These are phyloP conservation scores for Hypomyces rosellus DNA, from an alignment of 2,329 filamentous ascomycete genomes.

Conservation along the genomic window DNA sequence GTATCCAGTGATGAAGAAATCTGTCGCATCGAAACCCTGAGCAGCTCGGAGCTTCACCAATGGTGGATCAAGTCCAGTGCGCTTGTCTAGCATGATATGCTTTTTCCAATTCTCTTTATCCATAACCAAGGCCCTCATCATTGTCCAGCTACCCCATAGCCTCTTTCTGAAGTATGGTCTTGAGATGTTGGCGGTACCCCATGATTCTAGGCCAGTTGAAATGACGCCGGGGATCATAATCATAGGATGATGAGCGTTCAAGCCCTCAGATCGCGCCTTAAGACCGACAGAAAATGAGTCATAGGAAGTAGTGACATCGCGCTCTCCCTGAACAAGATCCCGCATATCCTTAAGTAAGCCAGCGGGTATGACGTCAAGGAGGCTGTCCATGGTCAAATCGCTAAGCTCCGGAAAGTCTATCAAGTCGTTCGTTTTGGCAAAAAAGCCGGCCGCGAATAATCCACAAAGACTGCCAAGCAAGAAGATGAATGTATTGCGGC, in stretches of 20 bases:
- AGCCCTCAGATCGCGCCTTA: constrained; percentile 73
- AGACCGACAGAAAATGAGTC: constrained; percentile 90
- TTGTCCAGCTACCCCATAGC: constrained; percentile 96
- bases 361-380: constrained; percentile 83
- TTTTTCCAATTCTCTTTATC: constrained; percentile 94
- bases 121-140: constrained; percentile 91
- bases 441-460: constrained; percentile 80
- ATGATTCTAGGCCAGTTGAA: constrained; percentile 92
- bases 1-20: constrained; percentile 88
- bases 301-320: constrained; percentile 75
- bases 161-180: constrained; percentile 89
- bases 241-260: constrained; percentile 76
- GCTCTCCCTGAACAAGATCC: constrained; percentile 80
- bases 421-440: constrained; percentile 82
- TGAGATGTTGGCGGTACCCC: constrained; percentile 82
- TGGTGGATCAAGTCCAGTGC: constrained; percentile 84
- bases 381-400: constrained; percentile 74
- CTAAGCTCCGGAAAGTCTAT: constrained; percentile 68
- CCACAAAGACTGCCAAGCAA: constrained; percentile 84
- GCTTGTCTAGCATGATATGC: constrained; percentile 93
- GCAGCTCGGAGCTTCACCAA: constrained; percentile 85
- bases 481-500: constrained; percentile 77
- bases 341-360: constrained; percentile 79
- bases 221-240: constrained; percentile 98
- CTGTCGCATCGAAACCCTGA: constrained; percentile 94